These are phyloP conservation scores for Carex littledalei DNA, from an alignment of 176 grass and related monocot species.

Conservation along the genomic window DNA sequence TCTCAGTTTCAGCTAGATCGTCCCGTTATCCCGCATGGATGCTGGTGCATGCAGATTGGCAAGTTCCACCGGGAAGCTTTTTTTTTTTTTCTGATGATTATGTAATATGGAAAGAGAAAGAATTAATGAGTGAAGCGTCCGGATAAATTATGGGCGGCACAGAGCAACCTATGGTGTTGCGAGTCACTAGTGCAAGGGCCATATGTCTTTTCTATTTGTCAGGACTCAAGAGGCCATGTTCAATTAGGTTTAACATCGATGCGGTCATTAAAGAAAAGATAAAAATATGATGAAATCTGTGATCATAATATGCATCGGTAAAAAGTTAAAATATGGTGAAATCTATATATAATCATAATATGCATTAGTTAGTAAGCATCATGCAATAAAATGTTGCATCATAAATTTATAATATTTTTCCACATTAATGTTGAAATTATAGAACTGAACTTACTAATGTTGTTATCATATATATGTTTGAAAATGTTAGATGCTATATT, in stretches of 20 bases:
- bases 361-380: not conserved
- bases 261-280: too few species aligned
- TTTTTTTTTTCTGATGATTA: constrained; percentile 11
- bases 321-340: too few species aligned
- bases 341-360: too few species aligned
- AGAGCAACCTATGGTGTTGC: not conserved
- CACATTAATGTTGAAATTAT: too few species aligned
- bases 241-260: not conserved
- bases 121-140: not conserved
- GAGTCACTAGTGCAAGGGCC: not conserved
- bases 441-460: not conserved
- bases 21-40: constrained; percentile 15
- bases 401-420: too few species aligned
- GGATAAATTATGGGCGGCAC: not conserved
- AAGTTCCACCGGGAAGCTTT: not conserved
- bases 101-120: not conserved
- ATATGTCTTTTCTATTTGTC: not conserved
- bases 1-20: constrained; percentile 1
- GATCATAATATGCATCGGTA: too few species aligned
- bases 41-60: not conserved
- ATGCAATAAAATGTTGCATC: not conserved
- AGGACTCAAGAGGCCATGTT: not conserved
- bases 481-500: not conserved
- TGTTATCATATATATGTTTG: not conserved
- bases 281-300: too few species aligned